Evolutionary conservation across 1,139 yeast genomes (phyloP).

Genomic region (Scheffersomyces stambukii): DNA sequence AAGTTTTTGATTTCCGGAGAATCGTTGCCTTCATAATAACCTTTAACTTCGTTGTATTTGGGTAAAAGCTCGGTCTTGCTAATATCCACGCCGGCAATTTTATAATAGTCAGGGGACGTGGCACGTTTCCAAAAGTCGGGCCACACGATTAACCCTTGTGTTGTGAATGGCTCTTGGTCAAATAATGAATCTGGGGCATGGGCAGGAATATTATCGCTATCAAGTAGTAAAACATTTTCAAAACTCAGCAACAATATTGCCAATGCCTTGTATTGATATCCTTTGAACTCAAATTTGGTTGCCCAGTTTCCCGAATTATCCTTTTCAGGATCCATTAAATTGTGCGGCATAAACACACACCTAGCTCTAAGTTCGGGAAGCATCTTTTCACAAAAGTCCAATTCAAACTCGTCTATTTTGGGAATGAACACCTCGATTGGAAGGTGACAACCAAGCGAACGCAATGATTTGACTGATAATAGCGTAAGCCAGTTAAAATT

Average conservation of each 20-base stretch:
- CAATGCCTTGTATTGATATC: constrained; percentile 75
- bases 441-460: constrained; percentile 58
- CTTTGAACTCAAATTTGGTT: constrained; percentile 49
- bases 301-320: constrained; percentile 10
- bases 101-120: constrained; percentile 38
- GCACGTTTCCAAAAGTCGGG: constrained; percentile 48
- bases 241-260: constrained; percentile 74
- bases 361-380: constrained; percentile 67
- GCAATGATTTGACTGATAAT: constrained; percentile 58
- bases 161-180: constrained; percentile 23
- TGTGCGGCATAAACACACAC: constrained; percentile 60
- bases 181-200: constrained; percentile 47
- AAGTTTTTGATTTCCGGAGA: constrained; percentile 5
- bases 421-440: constrained; percentile 82
- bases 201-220: constrained; percentile 72
- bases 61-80: constrained; percentile 25
- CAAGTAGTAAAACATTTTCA: constrained; percentile 70
- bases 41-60: constrained; percentile 27
- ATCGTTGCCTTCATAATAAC: constrained; percentile 18
- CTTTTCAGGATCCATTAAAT: constrained; percentile 22
- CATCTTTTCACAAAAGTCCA: constrained; percentile 57
- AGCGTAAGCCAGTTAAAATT: constrained; percentile 62
- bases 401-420: constrained; percentile 63
- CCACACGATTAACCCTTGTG: constrained; percentile 40
- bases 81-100: constrained; percentile 31